These are phyloP conservation scores for Cutaneotrichosporon curvatum DNA, from an alignment of 1,284 basidiomycete species.

Conservation along the genomic window DNA sequence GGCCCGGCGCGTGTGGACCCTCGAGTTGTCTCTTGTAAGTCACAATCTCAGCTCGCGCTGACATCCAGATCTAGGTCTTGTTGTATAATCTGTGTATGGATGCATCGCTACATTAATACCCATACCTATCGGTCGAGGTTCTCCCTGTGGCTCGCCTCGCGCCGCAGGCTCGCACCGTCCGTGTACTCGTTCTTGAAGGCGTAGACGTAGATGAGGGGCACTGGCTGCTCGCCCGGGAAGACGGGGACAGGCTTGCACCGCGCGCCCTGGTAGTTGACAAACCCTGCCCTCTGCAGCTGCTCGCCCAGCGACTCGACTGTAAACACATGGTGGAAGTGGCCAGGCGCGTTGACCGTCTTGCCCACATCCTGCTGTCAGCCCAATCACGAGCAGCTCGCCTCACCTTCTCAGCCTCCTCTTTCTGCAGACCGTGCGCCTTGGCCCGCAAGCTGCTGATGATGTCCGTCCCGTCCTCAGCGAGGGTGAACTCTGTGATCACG, in stretches of 20 bases:
- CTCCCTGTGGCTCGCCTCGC: too few species aligned
- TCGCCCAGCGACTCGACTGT: conserved; percentile 9
- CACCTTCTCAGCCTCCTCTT: background rate
- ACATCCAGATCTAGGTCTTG: conserved; percentile 4
- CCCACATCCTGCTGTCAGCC: background rate
- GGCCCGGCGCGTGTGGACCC: conserved; percentile 96
- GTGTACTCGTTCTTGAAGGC: background rate
- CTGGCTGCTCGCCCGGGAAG: background rate
- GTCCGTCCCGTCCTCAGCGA: conserved; percentile 12
- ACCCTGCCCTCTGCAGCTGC: too few species aligned
- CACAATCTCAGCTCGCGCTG: background rate
- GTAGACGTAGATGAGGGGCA: conserved; percentile 6
- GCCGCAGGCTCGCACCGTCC: too few species aligned
- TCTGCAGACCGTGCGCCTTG: background rate
- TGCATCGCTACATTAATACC: too few species aligned
- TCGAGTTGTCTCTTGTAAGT: conserved; percentile 88
- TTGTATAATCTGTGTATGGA: conserved; percentile 7
- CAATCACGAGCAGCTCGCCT: conserved; percentile 1
- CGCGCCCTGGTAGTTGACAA: background rate
- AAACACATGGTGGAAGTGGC: conserved; percentile 21
- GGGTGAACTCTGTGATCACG: conserved; percentile 14
- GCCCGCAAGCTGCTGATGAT: conserved; percentile 2
- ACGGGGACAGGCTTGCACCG: background rate
- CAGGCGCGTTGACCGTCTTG: conserved; percentile 24
- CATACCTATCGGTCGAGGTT: too few species aligned